phyloP scores from a whole-genome alignment of 1,284 basidiomycete genomes.

The Cutaneotrichosporon mucoides region DNA sequence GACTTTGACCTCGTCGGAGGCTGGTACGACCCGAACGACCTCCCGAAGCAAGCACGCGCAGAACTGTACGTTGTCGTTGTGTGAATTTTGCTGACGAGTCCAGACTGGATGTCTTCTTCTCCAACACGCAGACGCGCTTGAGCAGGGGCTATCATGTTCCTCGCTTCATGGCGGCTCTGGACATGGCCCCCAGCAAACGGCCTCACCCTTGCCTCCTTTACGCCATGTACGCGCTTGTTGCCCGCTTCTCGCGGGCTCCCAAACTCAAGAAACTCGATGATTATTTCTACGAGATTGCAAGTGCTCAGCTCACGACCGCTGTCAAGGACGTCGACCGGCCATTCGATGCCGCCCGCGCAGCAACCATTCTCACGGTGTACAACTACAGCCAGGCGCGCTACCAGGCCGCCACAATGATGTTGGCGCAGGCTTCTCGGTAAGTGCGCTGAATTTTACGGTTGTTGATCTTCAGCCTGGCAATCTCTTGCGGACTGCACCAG shows the following conservation, averaged over 20 bases:
- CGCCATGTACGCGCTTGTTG: conserved; percentile 40
- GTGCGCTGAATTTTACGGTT: background rate
- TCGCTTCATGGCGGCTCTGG: conserved; percentile 38
- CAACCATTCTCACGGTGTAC: conserved; percentile 36
- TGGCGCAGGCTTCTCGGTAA: conserved; percentile 27
- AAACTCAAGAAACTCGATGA: conserved; percentile 32
- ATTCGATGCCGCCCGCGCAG: conserved; percentile 37
- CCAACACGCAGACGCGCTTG: conserved; percentile 11
- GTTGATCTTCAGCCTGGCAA: conserved; percentile 17
- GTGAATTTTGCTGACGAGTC: background rate
- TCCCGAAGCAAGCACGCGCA: conserved; percentile 38
- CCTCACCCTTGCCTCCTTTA: conserved; percentile 42
- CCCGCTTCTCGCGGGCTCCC: conserved; percentile 28
- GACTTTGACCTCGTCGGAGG: conserved; percentile 29
- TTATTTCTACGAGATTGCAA: conserved; percentile 35
- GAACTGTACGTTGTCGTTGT: conserved; percentile 31
- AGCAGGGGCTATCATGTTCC: conserved; percentile 33
- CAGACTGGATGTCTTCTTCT: conserved; percentile 39
- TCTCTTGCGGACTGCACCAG: conserved; percentile 33
- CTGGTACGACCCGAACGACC: conserved; percentile 41
- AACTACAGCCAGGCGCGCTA: conserved; percentile 35
- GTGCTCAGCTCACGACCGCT: conserved; percentile 28
- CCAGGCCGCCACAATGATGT: conserved; percentile 39
- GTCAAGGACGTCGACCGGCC: conserved; percentile 29
- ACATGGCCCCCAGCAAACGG: conserved; percentile 29